Conservation (phyloP, 257 asterid species). For the Nicotiana noctiflora region DNA sequence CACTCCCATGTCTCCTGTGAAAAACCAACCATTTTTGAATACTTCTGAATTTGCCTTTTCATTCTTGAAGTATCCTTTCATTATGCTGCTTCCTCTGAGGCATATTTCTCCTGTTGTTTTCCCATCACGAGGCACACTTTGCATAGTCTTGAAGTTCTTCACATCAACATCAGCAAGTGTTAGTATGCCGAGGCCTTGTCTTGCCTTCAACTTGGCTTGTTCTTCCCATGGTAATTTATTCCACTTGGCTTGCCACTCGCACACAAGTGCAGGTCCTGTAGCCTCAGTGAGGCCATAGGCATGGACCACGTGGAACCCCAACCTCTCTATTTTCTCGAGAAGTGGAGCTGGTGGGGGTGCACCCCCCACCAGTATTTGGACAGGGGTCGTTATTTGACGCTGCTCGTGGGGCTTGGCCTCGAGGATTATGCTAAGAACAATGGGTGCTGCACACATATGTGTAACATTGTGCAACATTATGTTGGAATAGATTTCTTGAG, state of each 20-base stretch:
- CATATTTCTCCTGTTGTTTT: slow-evolving; percentile 61
- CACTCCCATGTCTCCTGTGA: slow-evolving; percentile 8
- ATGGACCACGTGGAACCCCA: slow-evolving; percentile 74
- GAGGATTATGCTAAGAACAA: slow-evolving; percentile 53
- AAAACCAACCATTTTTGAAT: slow-evolving; percentile 61
- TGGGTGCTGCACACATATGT: slow-evolving; percentile 91
- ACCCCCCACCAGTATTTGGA: slow-evolving; percentile 70
- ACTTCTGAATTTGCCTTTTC: slow-evolving; percentile 44
- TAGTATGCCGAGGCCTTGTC: slow-evolving; percentile 70
- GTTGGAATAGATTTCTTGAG: slow-evolving; percentile 50
- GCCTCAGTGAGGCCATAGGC: slow-evolving; percentile 93
- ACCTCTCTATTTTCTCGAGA: slow-evolving; percentile 40
- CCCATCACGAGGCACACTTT: slow-evolving; percentile 61
- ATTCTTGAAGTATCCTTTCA: slow-evolving; percentile 77
- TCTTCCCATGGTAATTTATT: slow-evolving; percentile 26
- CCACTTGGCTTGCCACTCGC: slow-evolving; percentile 76
- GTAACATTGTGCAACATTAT: slow-evolving; percentile 56
- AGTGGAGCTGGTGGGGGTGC: slow-evolving; percentile 80
- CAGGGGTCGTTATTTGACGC: slow-evolving; percentile 20
- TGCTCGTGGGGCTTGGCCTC: slow-evolving; percentile 55
- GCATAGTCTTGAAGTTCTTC: slow-evolving; percentile 47
- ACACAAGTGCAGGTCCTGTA: slow-evolving; percentile 79
- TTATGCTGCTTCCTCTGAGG: slow-evolving; percentile 68
- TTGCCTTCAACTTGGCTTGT: slow-evolving; percentile 45
- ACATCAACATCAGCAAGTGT: slow-evolving; percentile 71